A percentile compares a stretch with the other conserved stretches of the same genome.
Conservation (phyloP, 1,284 basidiomycete genomes). For the Athelia psychrophila region DNA sequence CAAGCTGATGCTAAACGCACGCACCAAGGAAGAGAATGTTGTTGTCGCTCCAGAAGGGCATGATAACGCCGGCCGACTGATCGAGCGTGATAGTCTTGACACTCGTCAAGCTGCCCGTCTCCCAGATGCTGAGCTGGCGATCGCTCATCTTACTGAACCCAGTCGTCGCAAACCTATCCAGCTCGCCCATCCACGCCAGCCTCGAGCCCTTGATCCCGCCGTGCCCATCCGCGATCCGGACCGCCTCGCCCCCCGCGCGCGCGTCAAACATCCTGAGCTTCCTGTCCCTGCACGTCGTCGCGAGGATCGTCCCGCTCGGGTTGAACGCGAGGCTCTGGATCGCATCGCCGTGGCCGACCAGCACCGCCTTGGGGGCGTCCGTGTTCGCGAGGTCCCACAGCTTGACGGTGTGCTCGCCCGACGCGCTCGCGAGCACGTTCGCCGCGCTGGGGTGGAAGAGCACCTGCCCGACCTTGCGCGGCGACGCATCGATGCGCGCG, state of each 20-base stretch:
- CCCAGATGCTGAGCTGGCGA: conserved; percentile 88
- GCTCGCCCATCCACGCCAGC: conserved; percentile 89
- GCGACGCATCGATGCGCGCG: conserved; percentile 66
- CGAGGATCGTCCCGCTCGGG: conserved; percentile 72
- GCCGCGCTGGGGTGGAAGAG: conserved; percentile 92
- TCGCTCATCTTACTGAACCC: conserved; percentile 96
- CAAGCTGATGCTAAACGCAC: conserved; percentile 16
- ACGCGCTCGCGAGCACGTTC: conserved; percentile 85
- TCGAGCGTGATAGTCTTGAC: conserved; percentile 81
- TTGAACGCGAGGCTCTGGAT: conserved; percentile 90
- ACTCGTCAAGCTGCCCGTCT: conserved; percentile 68
- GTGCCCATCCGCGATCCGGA: conserved; percentile 84
- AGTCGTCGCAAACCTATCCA: conserved; percentile 87
- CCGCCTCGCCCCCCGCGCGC: conserved; percentile 74
- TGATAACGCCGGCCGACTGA: conserved; percentile 89
- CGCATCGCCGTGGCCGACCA: conserved; percentile 83
- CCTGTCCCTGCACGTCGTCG: conserved; percentile 86
- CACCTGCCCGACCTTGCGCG: conserved; percentile 92
- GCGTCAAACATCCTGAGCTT: conserved; percentile 93
- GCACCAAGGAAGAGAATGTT: conserved; percentile 88
- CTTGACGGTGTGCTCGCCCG: conserved; percentile 87
- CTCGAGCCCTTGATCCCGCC: conserved; percentile 93
- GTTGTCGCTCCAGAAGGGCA: conserved; percentile 98
- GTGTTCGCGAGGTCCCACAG: conserved; percentile 85
- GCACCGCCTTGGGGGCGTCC: conserved; percentile 58